Base-by-base conservation (phyloP, 2,329 filamentous ascomycete species). In the Pseudocercospora fuligena region DNA sequence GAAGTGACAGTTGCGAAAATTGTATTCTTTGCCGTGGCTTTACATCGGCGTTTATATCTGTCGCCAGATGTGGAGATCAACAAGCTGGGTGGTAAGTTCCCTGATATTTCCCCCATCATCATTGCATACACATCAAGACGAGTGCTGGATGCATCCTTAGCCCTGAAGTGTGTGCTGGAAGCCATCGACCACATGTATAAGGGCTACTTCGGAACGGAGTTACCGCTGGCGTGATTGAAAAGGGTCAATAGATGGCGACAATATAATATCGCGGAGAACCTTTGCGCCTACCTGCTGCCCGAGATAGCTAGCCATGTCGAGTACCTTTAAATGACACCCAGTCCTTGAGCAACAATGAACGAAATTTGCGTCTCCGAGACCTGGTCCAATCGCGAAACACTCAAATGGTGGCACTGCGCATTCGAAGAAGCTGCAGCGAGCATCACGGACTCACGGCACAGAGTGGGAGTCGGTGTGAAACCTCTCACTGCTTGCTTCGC, bases 311-410 rank as follows among this genome's bases (percentile, higher is more conserved):
- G 25, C 54, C 54, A 58, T 58, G 16, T 58, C 54, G 19, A 58
- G 29, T 58, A 43, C 56, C 36, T 5, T 33, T 43, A 8, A 25
- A 31, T 43, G 31, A 40, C 8, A 61, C 61, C 61, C 53, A 56
- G 61, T 61, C 63, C 63, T 60, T 60, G 60, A 63, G 56, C 60
- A 21, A 65, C 66, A 36, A 57, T 57, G 60, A 40, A 60, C 60
- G 60, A 66, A 57, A 64, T 68, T 61, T 31, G 47, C 40, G 40
- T 63, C 33, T 63, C 60, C 27, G 36, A 61, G 46, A 60, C 47
- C 46, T 43, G 23, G 31, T 36, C 54, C 60, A 63, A 54, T 63
- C 56, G 65, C 46, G 56, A 49, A 49, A 43, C 65, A 40, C 46
- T 31, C 33, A 27, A 31, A 27, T 46, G 60, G 64, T 63, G 64